phyloP scores from a whole-genome alignment of 2,329 filamentous ascomycete species.

The Neurospora crassa region DNA sequence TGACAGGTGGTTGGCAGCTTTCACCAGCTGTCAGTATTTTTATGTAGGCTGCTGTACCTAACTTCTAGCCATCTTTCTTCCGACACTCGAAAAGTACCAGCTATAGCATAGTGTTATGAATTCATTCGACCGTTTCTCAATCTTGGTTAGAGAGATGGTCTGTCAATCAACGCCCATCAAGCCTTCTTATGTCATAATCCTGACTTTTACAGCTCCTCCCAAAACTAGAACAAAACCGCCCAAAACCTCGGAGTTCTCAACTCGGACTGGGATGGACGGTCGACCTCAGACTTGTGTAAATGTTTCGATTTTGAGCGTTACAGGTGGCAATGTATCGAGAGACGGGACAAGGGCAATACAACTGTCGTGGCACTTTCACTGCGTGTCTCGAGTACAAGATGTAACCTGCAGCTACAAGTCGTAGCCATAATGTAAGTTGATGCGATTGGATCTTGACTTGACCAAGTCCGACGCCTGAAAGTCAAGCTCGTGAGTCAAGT shows the following conservation, averaged over 20 bases:
- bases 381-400: not conserved
- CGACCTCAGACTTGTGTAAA: not conserved
- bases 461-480: not conserved
- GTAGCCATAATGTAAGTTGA: not conserved
- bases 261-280: not conserved
- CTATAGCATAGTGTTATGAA: not conserved
- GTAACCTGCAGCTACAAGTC: not conserved
- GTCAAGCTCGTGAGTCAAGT: not conserved
- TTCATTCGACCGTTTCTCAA: not conserved
- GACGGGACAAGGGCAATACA: not conserved
- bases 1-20: not conserved
- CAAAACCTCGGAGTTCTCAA: not conserved
- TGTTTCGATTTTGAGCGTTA: not conserved
- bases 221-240: too few relatives aligned
- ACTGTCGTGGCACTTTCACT: not conserved
- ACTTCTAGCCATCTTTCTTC: not conserved
- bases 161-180: not conserved
- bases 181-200: not conserved
- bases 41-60: too few relatives aligned
- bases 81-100: not conserved
- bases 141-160: not conserved
- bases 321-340: not conserved
- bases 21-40: not conserved
- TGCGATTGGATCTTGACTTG: not conserved
- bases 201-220: not conserved